A percentile compares a stretch with the other conserved stretches of the same genome.
phyloP scores from a whole-genome alignment of 2,329 filamentous ascomycete genomes.

The Neofusicoccum parvum region DNA sequence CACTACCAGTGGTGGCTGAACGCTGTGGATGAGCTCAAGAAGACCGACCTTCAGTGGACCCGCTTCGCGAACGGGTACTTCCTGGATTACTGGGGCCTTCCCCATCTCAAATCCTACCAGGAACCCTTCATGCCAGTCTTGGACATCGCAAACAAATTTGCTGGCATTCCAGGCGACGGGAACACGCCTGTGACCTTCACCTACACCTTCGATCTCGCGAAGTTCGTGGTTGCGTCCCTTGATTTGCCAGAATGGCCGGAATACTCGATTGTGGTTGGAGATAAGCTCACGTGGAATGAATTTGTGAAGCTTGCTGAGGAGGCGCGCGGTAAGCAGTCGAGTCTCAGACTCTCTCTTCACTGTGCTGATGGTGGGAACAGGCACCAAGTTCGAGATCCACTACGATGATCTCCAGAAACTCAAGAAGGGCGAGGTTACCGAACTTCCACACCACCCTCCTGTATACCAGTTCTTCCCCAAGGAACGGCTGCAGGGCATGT shows the following conservation, averaged over 20 bases:
- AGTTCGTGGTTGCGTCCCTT: constrained; percentile 47
- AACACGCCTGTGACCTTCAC: constrained; percentile 50
- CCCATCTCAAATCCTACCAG: constrained; percentile 28
- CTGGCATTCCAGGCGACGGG: constrained; percentile 54
- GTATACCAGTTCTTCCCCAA: constrained; percentile 27
- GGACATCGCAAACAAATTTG: constrained; percentile 29
- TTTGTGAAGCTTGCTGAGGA: constrained; percentile 24
- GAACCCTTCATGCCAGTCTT: constrained; percentile 23
- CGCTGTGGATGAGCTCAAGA: constrained; percentile 24
- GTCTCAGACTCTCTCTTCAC: no score
- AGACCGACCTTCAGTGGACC: constrained; percentile 33
- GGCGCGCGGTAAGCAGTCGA: constrained; percentile 22
- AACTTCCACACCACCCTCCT: constrained; percentile 21
- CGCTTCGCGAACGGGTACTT: constrained; percentile 32
- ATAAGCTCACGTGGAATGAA: constrained; percentile 25
- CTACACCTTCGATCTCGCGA: constrained; percentile 53
- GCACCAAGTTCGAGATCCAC: constrained; percentile 23
- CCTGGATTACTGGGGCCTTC: constrained; percentile 36
- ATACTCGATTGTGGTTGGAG: constrained; percentile 26
- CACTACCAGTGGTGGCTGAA: not conserved
- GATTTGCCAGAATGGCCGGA: constrained; percentile 49
- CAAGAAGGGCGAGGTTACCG: constrained; percentile 23
- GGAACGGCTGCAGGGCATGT: constrained; percentile 2
- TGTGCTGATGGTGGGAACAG: not conserved
- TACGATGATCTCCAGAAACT: constrained; percentile 27